These are phyloP conservation scores for Sicyos edulis DNA, from an alignment of 306 rosid species.

Conservation along the genomic window DNA sequence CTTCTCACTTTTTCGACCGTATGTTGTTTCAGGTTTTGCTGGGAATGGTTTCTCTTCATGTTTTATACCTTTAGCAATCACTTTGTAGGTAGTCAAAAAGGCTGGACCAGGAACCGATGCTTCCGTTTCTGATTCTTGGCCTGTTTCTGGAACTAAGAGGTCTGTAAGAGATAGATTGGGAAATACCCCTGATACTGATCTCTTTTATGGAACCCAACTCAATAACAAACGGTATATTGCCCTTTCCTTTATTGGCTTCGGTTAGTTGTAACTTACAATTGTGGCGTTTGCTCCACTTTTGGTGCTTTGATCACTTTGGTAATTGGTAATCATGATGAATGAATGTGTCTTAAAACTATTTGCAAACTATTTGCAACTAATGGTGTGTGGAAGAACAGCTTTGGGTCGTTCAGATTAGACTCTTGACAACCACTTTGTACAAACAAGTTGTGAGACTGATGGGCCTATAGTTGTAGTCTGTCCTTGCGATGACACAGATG, in stretches of 20 bases:
- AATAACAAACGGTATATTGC: conserved; percentile 57
- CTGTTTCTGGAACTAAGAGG: conserved; percentile 63
- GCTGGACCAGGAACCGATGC: conserved; percentile 35
- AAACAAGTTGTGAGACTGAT: too few relatives aligned
- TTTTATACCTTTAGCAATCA: conserved; percentile 21
- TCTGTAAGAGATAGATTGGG: conserved; percentile 89
- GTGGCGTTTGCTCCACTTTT: not conserved
- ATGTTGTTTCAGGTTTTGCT: not conserved
- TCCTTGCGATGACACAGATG: too few relatives aligned
- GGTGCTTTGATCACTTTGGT: not conserved
- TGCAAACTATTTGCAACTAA: too few relatives aligned
- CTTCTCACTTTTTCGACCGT: not conserved
- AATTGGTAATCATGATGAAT: not conserved
- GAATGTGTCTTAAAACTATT: not conserved
- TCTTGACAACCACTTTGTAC: too few relatives aligned
- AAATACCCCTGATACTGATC: conserved; percentile 39
- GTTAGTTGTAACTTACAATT: not conserved
- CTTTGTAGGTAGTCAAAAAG: conserved; percentile 73
- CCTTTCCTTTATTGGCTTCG: conserved; percentile 5
- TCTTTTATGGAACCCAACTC: conserved; percentile 38
- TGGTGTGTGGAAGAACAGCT: too few relatives aligned
- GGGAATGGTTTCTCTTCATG: not conserved
- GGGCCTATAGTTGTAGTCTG: too few relatives aligned
- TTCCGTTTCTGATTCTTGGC: conserved; percentile 39
- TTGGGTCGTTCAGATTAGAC: too few relatives aligned